These are phyloP conservation scores for Sclerotinia trifoliorum DNA, from an alignment of 2,329 filamentous ascomycete species.

Conservation along the genomic window DNA sequence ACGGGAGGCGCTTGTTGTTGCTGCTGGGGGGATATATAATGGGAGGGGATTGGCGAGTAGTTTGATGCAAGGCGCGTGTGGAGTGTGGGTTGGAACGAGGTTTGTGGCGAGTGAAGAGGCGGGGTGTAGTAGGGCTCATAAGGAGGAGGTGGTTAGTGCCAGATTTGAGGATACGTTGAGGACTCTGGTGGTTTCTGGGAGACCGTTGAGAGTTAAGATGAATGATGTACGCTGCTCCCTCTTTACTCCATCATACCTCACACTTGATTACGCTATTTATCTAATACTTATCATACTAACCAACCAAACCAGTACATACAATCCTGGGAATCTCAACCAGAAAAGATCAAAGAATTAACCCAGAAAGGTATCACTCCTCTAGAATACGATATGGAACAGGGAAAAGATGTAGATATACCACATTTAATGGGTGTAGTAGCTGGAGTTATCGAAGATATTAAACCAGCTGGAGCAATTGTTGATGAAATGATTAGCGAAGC, in stretches of 20 bases:
- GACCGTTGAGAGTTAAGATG: slow-evolving; percentile 74
- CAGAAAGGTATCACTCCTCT: slow-evolving; percentile 77
- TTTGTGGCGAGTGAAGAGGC: slow-evolving; percentile 86
- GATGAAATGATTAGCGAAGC: slow-evolving; percentile 84
- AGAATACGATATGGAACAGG: slow-evolving; percentile 77
- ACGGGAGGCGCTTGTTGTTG: slow-evolving; percentile 73
- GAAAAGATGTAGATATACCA: slow-evolving; percentile 78
- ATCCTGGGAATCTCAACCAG: slow-evolving; percentile 74
- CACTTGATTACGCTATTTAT: not conserved
- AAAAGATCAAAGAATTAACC: slow-evolving; percentile 73
- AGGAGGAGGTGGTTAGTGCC: slow-evolving; percentile 78
- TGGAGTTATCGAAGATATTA: slow-evolving; percentile 70
- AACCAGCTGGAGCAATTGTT: slow-evolving; percentile 83
- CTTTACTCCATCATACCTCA: no score
- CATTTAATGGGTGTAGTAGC: slow-evolving; percentile 95
- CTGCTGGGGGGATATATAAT: slow-evolving; percentile 83
- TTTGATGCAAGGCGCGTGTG: slow-evolving; percentile 83
- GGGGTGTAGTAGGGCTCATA: slow-evolving; percentile 77
- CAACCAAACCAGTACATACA: slow-evolving; percentile 63
- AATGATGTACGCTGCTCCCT: slow-evolving; percentile 48
- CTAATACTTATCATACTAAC: not conserved
- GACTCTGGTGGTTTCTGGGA: slow-evolving; percentile 78
- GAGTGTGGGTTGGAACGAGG: slow-evolving; percentile 91
- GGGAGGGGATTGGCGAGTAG: slow-evolving; percentile 77
- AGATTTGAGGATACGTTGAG: slow-evolving; percentile 75